phyloP scores from a whole-genome alignment of 2,329 filamentous ascomycete genomes.

The Orbilia brochopaga region DNA sequence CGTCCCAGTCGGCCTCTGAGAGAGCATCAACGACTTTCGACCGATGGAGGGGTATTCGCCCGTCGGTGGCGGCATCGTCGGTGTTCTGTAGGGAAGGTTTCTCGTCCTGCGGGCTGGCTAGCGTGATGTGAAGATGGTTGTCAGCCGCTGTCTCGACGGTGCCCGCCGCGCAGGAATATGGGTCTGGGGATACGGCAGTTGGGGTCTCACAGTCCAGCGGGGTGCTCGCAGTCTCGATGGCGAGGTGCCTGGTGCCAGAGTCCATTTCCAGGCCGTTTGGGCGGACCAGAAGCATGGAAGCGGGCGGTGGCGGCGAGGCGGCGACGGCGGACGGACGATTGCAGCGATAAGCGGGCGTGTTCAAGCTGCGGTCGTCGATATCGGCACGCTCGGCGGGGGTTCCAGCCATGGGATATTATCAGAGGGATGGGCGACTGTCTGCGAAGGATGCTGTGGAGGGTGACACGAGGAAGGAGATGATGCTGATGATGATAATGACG shows the following conservation, averaged over 20 bases:
- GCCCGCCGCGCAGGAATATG: background rate
- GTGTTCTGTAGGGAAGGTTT: background rate
- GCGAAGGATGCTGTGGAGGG: background rate
- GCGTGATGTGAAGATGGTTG: background rate
- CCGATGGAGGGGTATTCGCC: conserved; percentile 34
- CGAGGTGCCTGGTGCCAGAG: conserved; percentile 4
- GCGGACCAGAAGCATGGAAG: conserved; percentile 8
- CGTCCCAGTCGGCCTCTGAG: conserved; percentile 35
- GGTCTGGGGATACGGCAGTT: background rate
- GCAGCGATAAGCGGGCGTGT: conserved; percentile 15
- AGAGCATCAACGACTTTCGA: conserved; percentile 36
- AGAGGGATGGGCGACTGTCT: conserved; percentile 26
- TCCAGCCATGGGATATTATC: conserved; percentile 26
- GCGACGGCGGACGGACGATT: conserved; percentile 6
- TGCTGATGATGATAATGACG: background rate
- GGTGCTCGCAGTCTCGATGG: conserved; percentile 7
- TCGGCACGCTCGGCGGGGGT: conserved; percentile 15
- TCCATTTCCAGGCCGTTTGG: conserved; percentile 13
- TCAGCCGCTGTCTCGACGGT: background rate
- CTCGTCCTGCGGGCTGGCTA: conserved; percentile 11
- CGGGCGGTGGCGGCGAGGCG: background rate
- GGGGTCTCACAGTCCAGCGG: conserved; percentile 26
- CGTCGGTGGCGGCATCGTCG: conserved; percentile 8
- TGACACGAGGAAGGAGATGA: background rate
- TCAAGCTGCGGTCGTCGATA: conserved; percentile 4